Evolutionary conservation across 1,284 basidiomycete species (phyloP), one percentile per base, ranked within the genome.

Genomic region (Leccinum solheimii): DNA sequence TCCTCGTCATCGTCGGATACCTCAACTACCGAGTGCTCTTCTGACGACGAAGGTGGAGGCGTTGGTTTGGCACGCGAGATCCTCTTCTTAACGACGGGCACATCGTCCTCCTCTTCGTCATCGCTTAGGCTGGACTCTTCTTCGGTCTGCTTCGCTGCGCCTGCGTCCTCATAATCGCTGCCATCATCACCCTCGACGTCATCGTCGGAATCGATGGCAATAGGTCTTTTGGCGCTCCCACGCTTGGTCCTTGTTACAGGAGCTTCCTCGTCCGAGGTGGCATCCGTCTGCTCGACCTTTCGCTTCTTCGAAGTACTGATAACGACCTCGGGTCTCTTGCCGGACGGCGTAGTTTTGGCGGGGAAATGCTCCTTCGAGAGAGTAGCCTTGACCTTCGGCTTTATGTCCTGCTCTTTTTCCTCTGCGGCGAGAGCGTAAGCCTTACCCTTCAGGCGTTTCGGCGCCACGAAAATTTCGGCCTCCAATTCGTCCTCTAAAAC

Each of bases 371-470:
- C 65, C 53, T 62, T 72, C 40, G 51, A 11, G 21, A 26, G 5
- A 34, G 14, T 21, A 3, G 50, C 6, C 56, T 61, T 60, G n/a
- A 55, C 45, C 40, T 63, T 66, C 8, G 61, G 8, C 58, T 62
- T 61, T 23, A 45, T 58, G 58, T 68, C 68, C 19, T 74, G 66
- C 1, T 70, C 69, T 36, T 76, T 71, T 58, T 74, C 67, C 60
- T 78, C 71, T 0, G 77, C 83, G 21, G 84, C 83, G 23, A 87
- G 80, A 51, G 84, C 83, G 69, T 90, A 90, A 6, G 81, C 79
- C 72, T 87, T 88, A 54, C 91, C 92, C 70, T 87, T 90, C 49
- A 92, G 78, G 26, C 91, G 83, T 69, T 91, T 93, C 16, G 84
- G 83, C 4, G 79, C 77, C 1, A 82, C 79, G 51, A 83, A 79